Evolutionary conservation across 179 eudicot species (phyloP).

Genomic region (Camellia oleifera): DNA sequence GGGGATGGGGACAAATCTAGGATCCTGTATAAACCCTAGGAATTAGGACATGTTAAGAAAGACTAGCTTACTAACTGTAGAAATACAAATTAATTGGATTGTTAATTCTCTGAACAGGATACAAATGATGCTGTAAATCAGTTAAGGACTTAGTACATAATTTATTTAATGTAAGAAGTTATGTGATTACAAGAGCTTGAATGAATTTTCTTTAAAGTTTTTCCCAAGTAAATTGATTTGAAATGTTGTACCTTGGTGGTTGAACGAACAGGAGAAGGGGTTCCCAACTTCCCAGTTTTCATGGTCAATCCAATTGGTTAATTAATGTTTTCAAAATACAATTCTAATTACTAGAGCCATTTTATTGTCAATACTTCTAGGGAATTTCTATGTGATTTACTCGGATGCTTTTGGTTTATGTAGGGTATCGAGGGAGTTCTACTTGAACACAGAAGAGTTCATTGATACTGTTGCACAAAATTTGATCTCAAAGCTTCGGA

Average conservation of each 20-base stretch:
- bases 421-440: conserved; percentile 81
- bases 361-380: neutral
- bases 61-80: neutral
- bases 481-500: conserved; percentile 50
- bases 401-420: conserved; percentile 11
- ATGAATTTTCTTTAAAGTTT: neutral
- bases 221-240: neutral
- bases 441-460: conserved; percentile 88
- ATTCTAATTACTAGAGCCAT: neutral
- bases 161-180: too few relatives aligned
- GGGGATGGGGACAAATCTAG: neutral
- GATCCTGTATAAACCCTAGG: neutral
- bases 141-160: neutral
- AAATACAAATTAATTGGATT: neutral
- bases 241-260: neutral
- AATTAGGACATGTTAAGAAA: neutral
- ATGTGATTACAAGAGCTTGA: neutral
- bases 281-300: neutral
- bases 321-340: neutral
- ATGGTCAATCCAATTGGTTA: neutral
- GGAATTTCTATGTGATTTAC: neutral
- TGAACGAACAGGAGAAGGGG: neutral
- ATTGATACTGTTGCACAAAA: conserved; percentile 78
- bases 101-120: neutral
- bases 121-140: neutral